Percentiles rank a stretch among this genome's conserved stretches.
Conservation (phyloP, 345 rosid genomes). For the Aquilaria sinensis region DNA sequence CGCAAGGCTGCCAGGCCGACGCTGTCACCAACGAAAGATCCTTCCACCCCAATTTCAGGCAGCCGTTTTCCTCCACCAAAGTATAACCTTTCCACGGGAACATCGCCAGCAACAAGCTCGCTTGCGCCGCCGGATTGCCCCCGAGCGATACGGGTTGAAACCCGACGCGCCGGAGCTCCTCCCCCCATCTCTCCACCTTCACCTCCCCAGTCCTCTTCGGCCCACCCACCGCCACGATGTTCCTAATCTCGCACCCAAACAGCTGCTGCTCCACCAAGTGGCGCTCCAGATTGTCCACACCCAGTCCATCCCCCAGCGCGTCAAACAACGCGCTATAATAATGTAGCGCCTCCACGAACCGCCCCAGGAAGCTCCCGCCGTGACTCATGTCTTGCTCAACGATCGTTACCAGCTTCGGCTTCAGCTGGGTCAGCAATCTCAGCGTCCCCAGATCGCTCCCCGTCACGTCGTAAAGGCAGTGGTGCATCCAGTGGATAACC, state of each 20-base stretch:
- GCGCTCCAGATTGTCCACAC: conserved; percentile 61
- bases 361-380: conserved; percentile 62
- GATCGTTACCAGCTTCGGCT: conserved; percentile 72
- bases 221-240: conserved; percentile 76
- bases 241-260: conserved; percentile 77
- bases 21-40: conserved; percentile 89
- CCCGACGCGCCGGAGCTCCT: conserved; percentile 63
- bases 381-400: conserved; percentile 87
- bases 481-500: conserved; percentile 98
- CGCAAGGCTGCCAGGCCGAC: conserved; percentile 83
- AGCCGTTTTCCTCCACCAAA: conserved; percentile 69
- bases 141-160: conserved; percentile 68
- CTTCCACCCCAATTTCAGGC: conserved; percentile 92
- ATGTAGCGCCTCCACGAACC: conserved; percentile 94
- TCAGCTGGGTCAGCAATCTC: conserved; percentile 42
- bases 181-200: conserved; percentile 73
- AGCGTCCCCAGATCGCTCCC: conserved; percentile 65
- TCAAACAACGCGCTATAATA: conserved; percentile 96
- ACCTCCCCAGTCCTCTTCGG: conserved; percentile 73
- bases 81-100: conserved; percentile 95
- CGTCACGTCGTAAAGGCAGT: conserved; percentile 75
- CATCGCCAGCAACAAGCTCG: conserved; percentile 79
- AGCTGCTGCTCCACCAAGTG: conserved; percentile 90
- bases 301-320: conserved; percentile 78
- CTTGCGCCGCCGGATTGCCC: conserved; percentile 90